A percentile compares a stretch with the other conserved stretches of the same genome.
phyloP scores from a whole-genome alignment of 306 rosid species.

The Cucumis cinereus region DNA sequence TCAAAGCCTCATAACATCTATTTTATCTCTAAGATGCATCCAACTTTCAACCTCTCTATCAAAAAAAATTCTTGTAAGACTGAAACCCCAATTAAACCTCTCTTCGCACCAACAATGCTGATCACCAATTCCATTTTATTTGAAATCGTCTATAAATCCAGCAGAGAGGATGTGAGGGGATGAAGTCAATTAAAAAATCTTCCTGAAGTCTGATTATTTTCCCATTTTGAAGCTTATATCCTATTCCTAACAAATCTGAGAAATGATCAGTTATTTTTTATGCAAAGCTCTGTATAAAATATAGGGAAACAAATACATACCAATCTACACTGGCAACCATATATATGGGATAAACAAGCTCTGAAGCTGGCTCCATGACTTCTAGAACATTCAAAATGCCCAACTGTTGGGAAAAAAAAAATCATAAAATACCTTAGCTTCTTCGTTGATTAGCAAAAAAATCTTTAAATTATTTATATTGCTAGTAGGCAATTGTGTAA shows the following conservation, averaged over 20 bases:
- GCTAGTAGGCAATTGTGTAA: not conserved
- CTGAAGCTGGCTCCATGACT: slow-evolving; percentile 67
- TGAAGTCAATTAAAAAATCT: not conserved
- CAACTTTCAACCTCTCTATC: not conserved
- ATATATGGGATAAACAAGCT: slow-evolving; percentile 77
- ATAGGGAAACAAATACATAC: slow-evolving; percentile 29
- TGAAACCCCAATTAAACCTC: not conserved
- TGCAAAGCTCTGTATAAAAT: not conserved
- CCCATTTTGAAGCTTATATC: not conserved
- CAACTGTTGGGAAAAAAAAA: slow-evolving; percentile 46
- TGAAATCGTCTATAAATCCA: not conserved
- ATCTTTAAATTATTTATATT: not conserved
- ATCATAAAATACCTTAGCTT: not conserved
- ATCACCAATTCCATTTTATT: not conserved
- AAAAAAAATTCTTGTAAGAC: not conserved
- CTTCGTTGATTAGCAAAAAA: not conserved
- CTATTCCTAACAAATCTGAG: not conserved
- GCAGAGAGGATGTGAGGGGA: not conserved
- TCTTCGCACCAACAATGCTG: not conserved
- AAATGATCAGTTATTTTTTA: not conserved
- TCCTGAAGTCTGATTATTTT: not conserved
- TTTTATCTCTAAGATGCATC: not conserved
- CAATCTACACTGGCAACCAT: slow-evolving; percentile 65
- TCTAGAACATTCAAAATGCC: slow-evolving; percentile 82
- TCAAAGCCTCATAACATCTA: not conserved